Evolutionary conservation across 2,329 filamentous ascomycete genomes (phyloP).

Genomic region (Furcasterigmium sp.): DNA sequence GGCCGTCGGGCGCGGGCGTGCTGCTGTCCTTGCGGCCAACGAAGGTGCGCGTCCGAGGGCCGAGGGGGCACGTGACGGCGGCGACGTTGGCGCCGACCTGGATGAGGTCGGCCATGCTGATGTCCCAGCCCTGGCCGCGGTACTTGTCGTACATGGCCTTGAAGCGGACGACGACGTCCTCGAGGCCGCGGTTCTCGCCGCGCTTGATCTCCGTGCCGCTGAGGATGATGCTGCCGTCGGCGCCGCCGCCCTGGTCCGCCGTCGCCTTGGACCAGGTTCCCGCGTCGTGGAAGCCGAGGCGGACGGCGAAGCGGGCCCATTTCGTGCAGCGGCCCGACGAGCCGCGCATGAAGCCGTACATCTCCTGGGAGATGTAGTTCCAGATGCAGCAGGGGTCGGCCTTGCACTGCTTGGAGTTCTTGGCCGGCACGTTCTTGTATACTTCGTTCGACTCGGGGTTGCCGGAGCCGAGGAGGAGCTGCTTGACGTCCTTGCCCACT

Average conservation of each 20-base stretch:
- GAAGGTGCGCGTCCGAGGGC: slow-evolving; percentile 42
- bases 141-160: slow-evolving; percentile 34
- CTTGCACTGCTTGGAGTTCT: slow-evolving; percentile 22
- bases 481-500: slow-evolving; percentile 13
- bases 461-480: slow-evolving; percentile 11
- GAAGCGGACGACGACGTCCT: slow-evolving; percentile 33
- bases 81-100: slow-evolving; percentile 48
- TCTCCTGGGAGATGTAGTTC: slow-evolving; percentile 35
- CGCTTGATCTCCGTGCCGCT: slow-evolving; percentile 27
- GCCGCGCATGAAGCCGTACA: slow-evolving; percentile 29
- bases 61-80: slow-evolving; percentile 38
- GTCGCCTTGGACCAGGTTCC: slow-evolving; percentile 35
- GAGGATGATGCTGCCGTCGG: slow-evolving; percentile 39
- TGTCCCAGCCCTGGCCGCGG: slow-evolving; percentile 16
- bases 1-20: slow-evolving; percentile 27
- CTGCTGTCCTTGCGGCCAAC: slow-evolving; percentile 44
- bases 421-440: slow-evolving; percentile 13
- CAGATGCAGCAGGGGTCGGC: slow-evolving; percentile 39
- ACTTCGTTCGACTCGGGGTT: slow-evolving; percentile 14
- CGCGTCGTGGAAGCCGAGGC: slow-evolving; percentile 44
- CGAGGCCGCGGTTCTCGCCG: slow-evolving; percentile 41
- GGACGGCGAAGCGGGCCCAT: slow-evolving; percentile 37
- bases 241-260: slow-evolving; percentile 28
- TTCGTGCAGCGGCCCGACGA: slow-evolving; percentile 34
- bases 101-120: slow-evolving; percentile 49